Conservation (phyloP, 192 early-diverging fungal species). For the Entomortierella parvispora region DNA sequence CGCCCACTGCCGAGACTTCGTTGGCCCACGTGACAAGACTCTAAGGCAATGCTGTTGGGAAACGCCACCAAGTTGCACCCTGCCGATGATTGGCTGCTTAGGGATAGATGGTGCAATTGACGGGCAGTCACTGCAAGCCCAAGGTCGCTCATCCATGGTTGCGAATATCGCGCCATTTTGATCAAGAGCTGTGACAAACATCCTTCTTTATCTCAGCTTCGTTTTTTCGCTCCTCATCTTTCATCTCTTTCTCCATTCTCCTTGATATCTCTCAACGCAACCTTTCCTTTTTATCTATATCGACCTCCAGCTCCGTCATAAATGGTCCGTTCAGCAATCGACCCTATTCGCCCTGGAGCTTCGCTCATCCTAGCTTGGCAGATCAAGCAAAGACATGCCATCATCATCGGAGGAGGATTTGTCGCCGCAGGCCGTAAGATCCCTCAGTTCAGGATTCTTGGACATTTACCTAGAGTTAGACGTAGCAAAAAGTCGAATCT, state of each 20-base stretch:
- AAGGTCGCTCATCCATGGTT: too few relatives aligned
- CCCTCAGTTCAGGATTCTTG: neutral
- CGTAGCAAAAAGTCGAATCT: neutral
- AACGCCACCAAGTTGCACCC: too few relatives aligned
- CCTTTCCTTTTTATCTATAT: neutral
- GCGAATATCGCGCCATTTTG: too few relatives aligned
- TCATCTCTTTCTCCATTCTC: neutral
- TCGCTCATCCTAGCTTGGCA: slow-evolving; percentile 90
- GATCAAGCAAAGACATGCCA: slow-evolving; percentile 73
- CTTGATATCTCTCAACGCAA: neutral
- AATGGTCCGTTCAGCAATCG: slow-evolving; percentile 49
- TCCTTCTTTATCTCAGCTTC: neutral
- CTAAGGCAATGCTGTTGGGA: too few relatives aligned
- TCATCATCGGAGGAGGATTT: slow-evolving; percentile 91
- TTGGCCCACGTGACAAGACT: too few relatives aligned
- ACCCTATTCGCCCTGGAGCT: slow-evolving; percentile 68
- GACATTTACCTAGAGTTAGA: neutral
- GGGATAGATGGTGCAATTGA: too few relatives aligned
- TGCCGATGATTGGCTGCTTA: too few relatives aligned
- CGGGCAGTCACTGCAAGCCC: too few relatives aligned
- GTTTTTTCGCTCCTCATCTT: neutral
- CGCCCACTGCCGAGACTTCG: too few relatives aligned
- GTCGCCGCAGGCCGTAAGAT: slow-evolving; percentile 81
- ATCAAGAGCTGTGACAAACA: too few relatives aligned
- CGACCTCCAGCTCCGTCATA: too few relatives aligned